Percentiles rank a stretch among this genome's conserved stretches.
phyloP scores from a whole-genome alignment of 2,329 filamentous ascomycete genomes.

The Claviceps cyperi region DNA sequence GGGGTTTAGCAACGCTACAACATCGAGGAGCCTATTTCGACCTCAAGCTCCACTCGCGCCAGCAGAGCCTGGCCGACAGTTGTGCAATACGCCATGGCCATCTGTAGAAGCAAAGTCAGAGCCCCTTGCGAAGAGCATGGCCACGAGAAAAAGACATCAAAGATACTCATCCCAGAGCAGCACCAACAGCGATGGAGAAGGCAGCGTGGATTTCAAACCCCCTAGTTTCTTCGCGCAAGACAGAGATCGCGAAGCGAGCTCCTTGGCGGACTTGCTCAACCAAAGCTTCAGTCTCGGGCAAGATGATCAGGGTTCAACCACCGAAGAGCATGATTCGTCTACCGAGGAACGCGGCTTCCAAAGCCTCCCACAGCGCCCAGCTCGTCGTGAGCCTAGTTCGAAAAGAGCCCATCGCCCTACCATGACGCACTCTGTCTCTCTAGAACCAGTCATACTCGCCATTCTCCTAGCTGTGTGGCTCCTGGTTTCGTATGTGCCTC shows the following conservation, averaged over 20 bases:
- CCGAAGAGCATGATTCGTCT: constrained; percentile 4
- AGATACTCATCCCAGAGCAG: constrained; percentile 2
- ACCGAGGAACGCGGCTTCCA: background rate
- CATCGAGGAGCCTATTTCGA: constrained; percentile 43
- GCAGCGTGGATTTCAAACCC: constrained; percentile 36
- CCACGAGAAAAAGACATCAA: constrained; percentile 16
- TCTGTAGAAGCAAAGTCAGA: constrained; percentile 33
- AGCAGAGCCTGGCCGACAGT: constrained; percentile 45
- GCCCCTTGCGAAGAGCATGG: constrained; percentile 27
- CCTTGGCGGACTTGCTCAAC: constrained; percentile 29
- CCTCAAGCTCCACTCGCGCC: constrained; percentile 57
- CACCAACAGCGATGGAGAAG: constrained; percentile 5
- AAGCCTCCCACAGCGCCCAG: background rate
- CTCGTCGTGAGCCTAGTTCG: background rate
- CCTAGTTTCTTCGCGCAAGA: constrained; percentile 44
- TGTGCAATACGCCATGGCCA: constrained; percentile 46
- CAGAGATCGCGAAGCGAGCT: constrained; percentile 22
- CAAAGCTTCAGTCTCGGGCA: constrained; percentile 28
- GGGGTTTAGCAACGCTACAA: constrained; percentile 9
- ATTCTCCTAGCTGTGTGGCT: constrained; percentile 15
- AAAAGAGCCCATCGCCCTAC: background rate
- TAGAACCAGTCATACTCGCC: constrained; percentile 11
- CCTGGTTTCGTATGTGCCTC: constrained; percentile 6
- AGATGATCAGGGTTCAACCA: constrained; percentile 12
- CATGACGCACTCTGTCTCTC: background rate